phyloP scores from a whole-genome alignment of 305 asterid species.

The Caryopteris hybrid region DNA sequence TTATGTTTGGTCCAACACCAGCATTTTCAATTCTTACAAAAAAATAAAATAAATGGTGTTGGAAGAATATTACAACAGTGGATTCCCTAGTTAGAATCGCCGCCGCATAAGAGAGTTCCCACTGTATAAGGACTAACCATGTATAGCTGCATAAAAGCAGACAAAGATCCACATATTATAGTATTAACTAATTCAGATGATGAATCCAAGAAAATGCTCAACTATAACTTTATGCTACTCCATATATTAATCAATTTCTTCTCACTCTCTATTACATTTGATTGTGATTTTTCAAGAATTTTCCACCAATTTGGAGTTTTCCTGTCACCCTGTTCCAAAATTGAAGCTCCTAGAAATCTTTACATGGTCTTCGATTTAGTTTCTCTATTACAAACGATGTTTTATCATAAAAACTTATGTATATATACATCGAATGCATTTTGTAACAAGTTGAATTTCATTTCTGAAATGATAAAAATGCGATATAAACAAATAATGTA shows the following conservation, averaged over 20 bases:
- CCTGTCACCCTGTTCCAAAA: not conserved
- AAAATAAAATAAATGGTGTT: no score
- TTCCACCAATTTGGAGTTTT: not conserved
- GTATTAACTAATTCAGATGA: slow-evolving; percentile 14
- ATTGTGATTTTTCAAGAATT: not conserved
- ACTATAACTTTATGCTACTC: slow-evolving; percentile 14
- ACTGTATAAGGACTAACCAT: not conserved
- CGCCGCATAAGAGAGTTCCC: slow-evolving; percentile 15
- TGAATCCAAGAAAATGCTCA: slow-evolving; percentile 35
- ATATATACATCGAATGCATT: no score
- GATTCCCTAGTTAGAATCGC: slow-evolving; percentile 37
- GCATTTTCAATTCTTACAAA: not conserved
- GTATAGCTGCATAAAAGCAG: not conserved
- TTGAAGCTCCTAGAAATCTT: no score
- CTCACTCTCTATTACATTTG: not conserved
- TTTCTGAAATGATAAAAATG: no score
- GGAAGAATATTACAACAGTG: slow-evolving; percentile 9
- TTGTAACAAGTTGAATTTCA: no score
- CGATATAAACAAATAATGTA: no score
- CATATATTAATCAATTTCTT: slow-evolving; percentile 5
- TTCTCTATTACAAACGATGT: no score
- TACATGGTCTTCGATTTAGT: no score
- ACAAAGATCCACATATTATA: slow-evolving; percentile 5
- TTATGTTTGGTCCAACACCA: not conserved
- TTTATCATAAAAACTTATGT: no score